Evolutionary conservation across 805 yeast genomes (phyloP), one percentile per base, ranked within the genome.

Genomic region (Nakazawaea peltata): DNA sequence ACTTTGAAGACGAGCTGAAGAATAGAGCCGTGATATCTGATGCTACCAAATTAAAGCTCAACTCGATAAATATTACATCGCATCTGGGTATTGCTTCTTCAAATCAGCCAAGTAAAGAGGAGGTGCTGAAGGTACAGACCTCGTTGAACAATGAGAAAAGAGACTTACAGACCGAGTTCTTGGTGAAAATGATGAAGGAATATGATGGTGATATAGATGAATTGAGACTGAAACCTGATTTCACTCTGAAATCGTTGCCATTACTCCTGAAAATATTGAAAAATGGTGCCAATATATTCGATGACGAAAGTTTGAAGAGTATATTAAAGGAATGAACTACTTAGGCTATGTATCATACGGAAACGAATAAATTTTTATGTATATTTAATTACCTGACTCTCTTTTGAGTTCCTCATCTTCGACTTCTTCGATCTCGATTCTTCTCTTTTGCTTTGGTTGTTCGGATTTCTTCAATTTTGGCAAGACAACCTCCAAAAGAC

Each of bases 211-310:
- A 78, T 41, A 60, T 78, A 26, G 77, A 74, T 46, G 61, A 62
- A 36, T 56, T 78, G 41, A 71, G 87, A 50, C 63, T 65, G 36
- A 74, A 77, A 24, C 79, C 77, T 8, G 86, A 80, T 50, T 81
- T 81, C 47, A 67, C 66, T 9, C 57, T 56, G 8, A 71, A 69
- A 44, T 76, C 83, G 19, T 60, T 80, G 38, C 68, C 69, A 10
- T 46, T 72, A 34, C 54, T 77, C 45, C 82, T 81, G 3, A 70
- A 71, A 44, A 61, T 74, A 6, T 59, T 77, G 35, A 78, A 75
- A 48, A 69, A 71, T 26, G 77, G 80, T 11, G 63, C 71, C 12
- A 69, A 73, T 43, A 63, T 77, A 58, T 77, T 75, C 53, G 81
- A 75, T 46, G 66, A 65, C 21, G 77, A 72, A 31, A 62, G 74